phyloP scores from a whole-genome alignment of 2,329 filamentous ascomycete species.

The Ophiostoma perfectum region DNA sequence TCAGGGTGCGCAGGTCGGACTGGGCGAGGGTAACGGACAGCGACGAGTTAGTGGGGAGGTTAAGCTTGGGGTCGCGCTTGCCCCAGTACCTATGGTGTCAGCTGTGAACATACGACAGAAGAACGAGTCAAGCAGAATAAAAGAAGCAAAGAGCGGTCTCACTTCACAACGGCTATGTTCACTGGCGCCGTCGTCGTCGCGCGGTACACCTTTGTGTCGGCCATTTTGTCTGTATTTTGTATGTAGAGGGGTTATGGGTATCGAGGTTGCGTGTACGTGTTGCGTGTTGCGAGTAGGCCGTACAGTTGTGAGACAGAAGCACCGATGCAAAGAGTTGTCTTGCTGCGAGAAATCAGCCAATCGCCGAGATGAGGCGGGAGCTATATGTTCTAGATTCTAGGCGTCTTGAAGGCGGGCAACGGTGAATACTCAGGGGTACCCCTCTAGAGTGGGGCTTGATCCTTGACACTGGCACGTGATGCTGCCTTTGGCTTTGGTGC shows the following conservation, averaged over 20 bases:
- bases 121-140: slow-evolving; percentile 21
- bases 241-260: not conserved
- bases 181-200: slow-evolving; percentile 95
- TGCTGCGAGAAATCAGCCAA: not conserved
- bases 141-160: slow-evolving; percentile 27
- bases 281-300: no score
- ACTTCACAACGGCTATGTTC: slow-evolving; percentile 98
- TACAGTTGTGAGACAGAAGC: not conserved
- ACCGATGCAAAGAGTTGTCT: not conserved
- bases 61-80: slow-evolving; percentile 88
- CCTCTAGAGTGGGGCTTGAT: not conserved
- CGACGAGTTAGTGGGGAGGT: slow-evolving; percentile 96
- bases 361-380: not conserved
- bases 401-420: not conserved
- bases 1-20: slow-evolving; percentile 87
- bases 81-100: slow-evolving; percentile 74
- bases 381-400: slow-evolving; percentile 4
- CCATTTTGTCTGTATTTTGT: slow-evolving; percentile 22
- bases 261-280: not conserved
- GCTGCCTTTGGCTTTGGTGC: not conserved
- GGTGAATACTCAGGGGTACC: slow-evolving; percentile 6
- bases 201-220: slow-evolving; percentile 63
- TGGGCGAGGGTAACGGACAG: slow-evolving; percentile 95
- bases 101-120: slow-evolving; percentile 6
- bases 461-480: not conserved